These are phyloP conservation scores for Cucurbitaria berberidis DNA, from an alignment of 2,329 filamentous ascomycete genomes.

Conservation along the genomic window DNA sequence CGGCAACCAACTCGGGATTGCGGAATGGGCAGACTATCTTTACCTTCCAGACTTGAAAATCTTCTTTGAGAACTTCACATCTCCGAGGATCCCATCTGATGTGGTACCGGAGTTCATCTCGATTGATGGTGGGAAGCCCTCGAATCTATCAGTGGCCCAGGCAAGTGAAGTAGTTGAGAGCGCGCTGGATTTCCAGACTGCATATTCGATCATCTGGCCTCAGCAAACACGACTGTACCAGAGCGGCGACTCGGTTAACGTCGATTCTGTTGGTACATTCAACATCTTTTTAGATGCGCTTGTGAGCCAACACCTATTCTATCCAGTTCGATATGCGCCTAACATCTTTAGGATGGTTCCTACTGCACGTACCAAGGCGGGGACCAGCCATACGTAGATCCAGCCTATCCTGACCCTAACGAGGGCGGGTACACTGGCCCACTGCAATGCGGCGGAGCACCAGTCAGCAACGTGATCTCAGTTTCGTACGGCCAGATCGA, in stretches of 20 bases:
- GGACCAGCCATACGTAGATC: conserved; percentile 22
- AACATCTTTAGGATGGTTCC: conserved; percentile 16
- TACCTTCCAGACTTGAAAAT: conserved; percentile 54
- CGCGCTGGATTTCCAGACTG: conserved; percentile 24
- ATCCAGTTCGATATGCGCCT: not conserved
- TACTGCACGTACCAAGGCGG: conserved; percentile 29
- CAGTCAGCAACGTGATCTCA: conserved; percentile 59
- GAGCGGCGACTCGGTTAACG: conserved; percentile 20
- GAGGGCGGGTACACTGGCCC: conserved; percentile 27
- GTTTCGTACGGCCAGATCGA: conserved; percentile 62
- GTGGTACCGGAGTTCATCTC: conserved; percentile 33
- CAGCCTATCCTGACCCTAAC: conserved; percentile 20
- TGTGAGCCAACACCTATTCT: not conserved
- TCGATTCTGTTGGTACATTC: conserved; percentile 20
- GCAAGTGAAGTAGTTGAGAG: conserved; percentile 29
- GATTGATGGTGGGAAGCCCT: conserved; percentile 47
- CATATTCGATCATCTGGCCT: conserved; percentile 27
- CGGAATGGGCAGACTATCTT: conserved; percentile 52
- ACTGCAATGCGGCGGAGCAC: conserved; percentile 50
- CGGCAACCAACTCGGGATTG: conserved; percentile 41
- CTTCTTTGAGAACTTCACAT: conserved; percentile 50
- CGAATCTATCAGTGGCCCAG: conserved; percentile 50
- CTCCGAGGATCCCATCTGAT: conserved; percentile 20
- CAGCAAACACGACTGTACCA: conserved; percentile 22
- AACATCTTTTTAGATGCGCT: conserved; percentile 27